Conservation (phyloP, 163 green algal species). For the Chloromonas sp. region DNA sequence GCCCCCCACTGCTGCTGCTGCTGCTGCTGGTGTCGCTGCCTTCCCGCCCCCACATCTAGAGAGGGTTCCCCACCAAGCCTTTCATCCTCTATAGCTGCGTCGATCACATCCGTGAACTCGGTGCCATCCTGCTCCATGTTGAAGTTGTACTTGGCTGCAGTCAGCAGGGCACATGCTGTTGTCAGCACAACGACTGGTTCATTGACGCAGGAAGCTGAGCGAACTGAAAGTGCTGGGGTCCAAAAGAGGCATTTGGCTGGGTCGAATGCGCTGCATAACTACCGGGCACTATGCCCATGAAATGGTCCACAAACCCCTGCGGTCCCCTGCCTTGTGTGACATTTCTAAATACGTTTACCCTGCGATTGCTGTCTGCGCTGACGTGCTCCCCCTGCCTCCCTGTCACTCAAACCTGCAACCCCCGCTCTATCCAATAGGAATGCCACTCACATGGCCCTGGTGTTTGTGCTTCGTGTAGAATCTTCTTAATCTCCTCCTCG, state of each 20-base stretch:
- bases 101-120: neutral
- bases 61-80: neutral
- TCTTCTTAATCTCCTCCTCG: constrained; percentile 23
- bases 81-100: neutral
- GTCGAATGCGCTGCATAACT: too few species aligned
- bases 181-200: neutral
- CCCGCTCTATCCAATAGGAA: neutral
- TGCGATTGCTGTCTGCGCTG: neutral
- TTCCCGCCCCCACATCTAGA: neutral
- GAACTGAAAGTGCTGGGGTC: too few species aligned
- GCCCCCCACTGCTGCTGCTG: neutral
- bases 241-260: too few species aligned
- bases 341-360: too few species aligned
- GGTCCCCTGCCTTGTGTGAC: too few species aligned
- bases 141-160: neutral
- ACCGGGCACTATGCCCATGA: too few species aligned
- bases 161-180: neutral
- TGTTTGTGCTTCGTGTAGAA: constrained; percentile 15
- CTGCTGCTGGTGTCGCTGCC: too few species aligned
- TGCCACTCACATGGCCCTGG: constrained; percentile 11
- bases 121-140: neutral
- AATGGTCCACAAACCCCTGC: too few species aligned
- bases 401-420: neutral
- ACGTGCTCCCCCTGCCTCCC: neutral
- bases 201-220: too few species aligned